Base-by-base conservation (phyloP, 2,329 filamentous ascomycete species). In the Ceratocystis colombiana region DNA sequence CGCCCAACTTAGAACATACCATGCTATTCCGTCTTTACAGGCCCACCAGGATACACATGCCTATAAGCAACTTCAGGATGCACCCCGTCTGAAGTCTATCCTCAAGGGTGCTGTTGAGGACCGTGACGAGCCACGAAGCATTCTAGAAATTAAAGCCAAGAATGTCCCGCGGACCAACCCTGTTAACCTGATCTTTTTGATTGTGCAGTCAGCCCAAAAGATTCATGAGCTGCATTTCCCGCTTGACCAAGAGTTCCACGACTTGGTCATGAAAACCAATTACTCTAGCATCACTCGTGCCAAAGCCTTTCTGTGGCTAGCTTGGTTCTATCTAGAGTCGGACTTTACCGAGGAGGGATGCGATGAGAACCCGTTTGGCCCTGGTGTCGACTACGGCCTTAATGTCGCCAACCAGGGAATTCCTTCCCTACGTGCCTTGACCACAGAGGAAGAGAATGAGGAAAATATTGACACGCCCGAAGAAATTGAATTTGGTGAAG, bases 291-390 rank as follows among this genome's bases (percentile, higher is more conserved):
- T 80, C 70, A 96, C 90, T 69, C 84, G 94, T 69, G 92, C 94
- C 0, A 86, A 79, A 57, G 93, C 93, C 0, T 99, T 99, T 71
- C 78, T 99, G 22, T 99, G 94, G 94, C 79, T 99, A 69, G 95
- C 99, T 86, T 99, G 94, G 94, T 96, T 94, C 80, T 97, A 99
- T 73, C 82, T 99, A 20, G 94, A 99, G 74, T 96, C 92, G 33
- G 90, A 96, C 74, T 97, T 96, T 71, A 89, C 89, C 0, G 85
- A 88, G 71, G 89, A 96, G 72, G 90, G 89, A 66, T 93, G 90
- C 57, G 82, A 90, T 61, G 87, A 89, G 71, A 99, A 99, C 72
- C 94, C 94, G 0, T 99, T 96, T 71, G 94, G 94, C 0, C 74
- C 79, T 10, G 86, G 85, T 12, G 83, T 88, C 1, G 85, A 87